phyloP scores from a whole-genome alignment of 495 filamentous ascomycete genomes.

The Penicillium chermesinum region DNA sequence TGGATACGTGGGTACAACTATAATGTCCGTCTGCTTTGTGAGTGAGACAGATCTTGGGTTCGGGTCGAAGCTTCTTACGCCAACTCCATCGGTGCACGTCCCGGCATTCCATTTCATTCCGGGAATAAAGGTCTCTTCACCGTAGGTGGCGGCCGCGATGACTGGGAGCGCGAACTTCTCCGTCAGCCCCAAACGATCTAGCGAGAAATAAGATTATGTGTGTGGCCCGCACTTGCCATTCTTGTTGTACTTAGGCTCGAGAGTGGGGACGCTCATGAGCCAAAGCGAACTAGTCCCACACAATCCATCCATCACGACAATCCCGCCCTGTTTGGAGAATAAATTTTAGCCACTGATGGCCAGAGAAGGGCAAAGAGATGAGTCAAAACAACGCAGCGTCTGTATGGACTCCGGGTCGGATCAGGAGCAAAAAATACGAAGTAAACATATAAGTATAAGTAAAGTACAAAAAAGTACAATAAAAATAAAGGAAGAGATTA shows the following conservation, averaged over 20 bases:
- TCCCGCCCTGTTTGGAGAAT: slow-evolving; percentile 14
- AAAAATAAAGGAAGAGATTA: neutral
- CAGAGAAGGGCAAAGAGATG: neutral
- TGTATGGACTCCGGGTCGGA: neutral
- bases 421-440: no score
- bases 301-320: slow-evolving; percentile 25
- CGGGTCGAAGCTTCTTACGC: slow-evolving; percentile 12
- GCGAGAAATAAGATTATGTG: neutral
- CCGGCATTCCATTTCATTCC: slow-evolving; percentile 20
- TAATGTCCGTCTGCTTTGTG: neutral
- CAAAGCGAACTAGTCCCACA: slow-evolving; percentile 25
- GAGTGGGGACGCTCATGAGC: slow-evolving; percentile 10
- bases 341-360: neutral
- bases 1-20: slow-evolving; percentile 24
- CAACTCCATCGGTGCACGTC: slow-evolving; percentile 21
- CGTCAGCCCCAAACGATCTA: neutral
- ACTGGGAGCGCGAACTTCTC: slow-evolving; percentile 6
- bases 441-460: no score
- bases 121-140: slow-evolving; percentile 24
- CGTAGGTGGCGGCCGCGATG: slow-evolving; percentile 21
- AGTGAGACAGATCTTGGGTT: neutral
- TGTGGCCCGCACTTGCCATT: slow-evolving; percentile 11
- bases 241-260: slow-evolving; percentile 16
- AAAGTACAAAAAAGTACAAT: neutral
- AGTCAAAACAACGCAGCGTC: neutral